These are phyloP conservation scores for Monilinia laxa DNA, from an alignment of 2,329 filamentous ascomycete genomes.

Conservation along the genomic window DNA sequence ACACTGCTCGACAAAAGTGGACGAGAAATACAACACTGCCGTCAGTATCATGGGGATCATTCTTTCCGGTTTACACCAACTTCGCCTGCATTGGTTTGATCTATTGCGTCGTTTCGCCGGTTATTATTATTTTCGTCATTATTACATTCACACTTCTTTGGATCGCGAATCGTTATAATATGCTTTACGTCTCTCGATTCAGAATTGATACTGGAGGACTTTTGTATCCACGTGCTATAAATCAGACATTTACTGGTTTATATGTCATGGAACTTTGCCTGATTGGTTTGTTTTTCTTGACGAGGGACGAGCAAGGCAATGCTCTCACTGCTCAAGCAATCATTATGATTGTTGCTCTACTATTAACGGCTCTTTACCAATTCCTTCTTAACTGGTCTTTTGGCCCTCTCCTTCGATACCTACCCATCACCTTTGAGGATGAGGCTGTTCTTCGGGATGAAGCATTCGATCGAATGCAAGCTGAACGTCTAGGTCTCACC, in stretches of 20 bases:
- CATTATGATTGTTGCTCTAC: slow-evolving; percentile 73
- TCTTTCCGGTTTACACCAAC: slow-evolving; percentile 96
- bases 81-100: slow-evolving; percentile 90
- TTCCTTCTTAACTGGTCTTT: slow-evolving; percentile 79
- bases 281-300: slow-evolving; percentile 85
- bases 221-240: slow-evolving; percentile 87
- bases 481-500: slow-evolving; percentile 63
- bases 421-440: slow-evolving; percentile 94
- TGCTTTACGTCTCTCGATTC: slow-evolving; percentile 91
- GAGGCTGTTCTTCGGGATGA: slow-evolving; percentile 90
- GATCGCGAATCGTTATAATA: slow-evolving; percentile 95
- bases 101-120: slow-evolving; percentile 82
- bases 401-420: slow-evolving; percentile 77
- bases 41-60: slow-evolving; percentile 82
- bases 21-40: slow-evolving; percentile 75
- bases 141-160: slow-evolving; percentile 90
- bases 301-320: slow-evolving; percentile 54
- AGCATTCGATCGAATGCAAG: slow-evolving; percentile 79
- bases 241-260: slow-evolving; percentile 90
- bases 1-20: slow-evolving; percentile 81
- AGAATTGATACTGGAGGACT: slow-evolving; percentile 88
- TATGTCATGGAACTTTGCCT: slow-evolving; percentile 94
- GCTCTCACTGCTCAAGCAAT: slow-evolving; percentile 72
- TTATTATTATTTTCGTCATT: slow-evolving; percentile 91
- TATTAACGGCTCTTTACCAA: slow-evolving; percentile 76